Base-by-base conservation (phyloP, 345 rosid genomes). In the Salix caprea region DNA sequence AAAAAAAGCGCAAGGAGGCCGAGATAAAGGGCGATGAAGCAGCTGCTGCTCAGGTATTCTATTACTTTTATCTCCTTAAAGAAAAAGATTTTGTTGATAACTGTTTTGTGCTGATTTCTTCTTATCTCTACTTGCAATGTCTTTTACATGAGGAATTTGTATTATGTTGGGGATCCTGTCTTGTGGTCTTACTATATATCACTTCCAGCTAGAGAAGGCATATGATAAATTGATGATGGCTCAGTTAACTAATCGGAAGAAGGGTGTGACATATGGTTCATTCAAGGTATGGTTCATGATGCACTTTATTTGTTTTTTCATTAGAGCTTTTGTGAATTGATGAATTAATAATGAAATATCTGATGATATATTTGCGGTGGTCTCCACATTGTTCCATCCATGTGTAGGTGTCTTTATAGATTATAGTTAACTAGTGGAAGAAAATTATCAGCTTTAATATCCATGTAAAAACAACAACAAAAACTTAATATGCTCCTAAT, bases 171-270 rank as follows among this genome's bases (percentile, higher is more conserved):
- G 60, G n/a, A 39, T 62, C 62, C 75, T 64, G 64, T 58, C 62
- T 58, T 58, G 62, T 66, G 67, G 58, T 81, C 66, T 80, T 54
- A 70, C 0, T 36, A 24, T 81, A 48, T 67, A 4, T 74, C 65
- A 28, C 61, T 81, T 81, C 46, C 86, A 96, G 99, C 91, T 96
- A 78, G 99, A 94, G 88, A 92, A 91, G 85, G 98, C 99, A 36
- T 96, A 96, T 79, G 99, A 96, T 89, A 92, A 92, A 83, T 87
- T 96, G 81, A 96, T 96, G 92, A 92, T 92, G 92, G 82, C 88
- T 34, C 98, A 96, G 78, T 84, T 96, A 72, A 81, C 77, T 78
- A 85, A 89, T 72, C 88, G 98, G 78, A 93, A 93, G 85, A 87
- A 90, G 81, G 99, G 99, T 46, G 84, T 96, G 79, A 82, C 92